Base-by-base conservation (phyloP, 306 rosid species). In the Abrus precatorius region DNA sequence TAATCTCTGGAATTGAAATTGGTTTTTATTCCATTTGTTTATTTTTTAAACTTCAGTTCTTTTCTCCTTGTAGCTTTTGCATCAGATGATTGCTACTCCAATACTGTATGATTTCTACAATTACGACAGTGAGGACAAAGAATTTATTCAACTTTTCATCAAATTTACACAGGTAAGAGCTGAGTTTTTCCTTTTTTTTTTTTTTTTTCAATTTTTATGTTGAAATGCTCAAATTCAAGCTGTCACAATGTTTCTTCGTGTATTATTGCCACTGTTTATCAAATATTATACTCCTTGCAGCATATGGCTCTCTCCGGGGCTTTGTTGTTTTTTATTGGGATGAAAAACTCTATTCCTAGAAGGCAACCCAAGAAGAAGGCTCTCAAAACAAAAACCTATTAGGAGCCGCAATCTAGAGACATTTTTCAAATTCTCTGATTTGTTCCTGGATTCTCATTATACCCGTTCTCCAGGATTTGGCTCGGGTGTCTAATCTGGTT, bases 301-400 rank as follows among this genome's bases (percentile, higher is more conserved):
- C 84, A 90, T 65, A 68, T 86, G 90, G 91, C 91, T 45, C 89
- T 90, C 63, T 82, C 78, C 4, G 93, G 97, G 47, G 92, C 95
- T 33, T 72, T 93, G 76, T 73, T 91, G 85, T 86, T 88, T 78
- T 93, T 93, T 62, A 60, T 86, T 69, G 95, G 90, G 73, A 91
- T 89, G 97, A 93, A 89, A 86, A 86, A 74, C 81, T 82, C 88
- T 13, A 83, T 76, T 73, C 89, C 90, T 11, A 88, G 77, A 80
- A 88, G 82, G 83, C 91, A 80, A 43, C 72, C 75, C 62, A 92
- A 84, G 88, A 92, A 90, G 87, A 89, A 88, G 88, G 77, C 41
- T 12, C 65, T 76, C 48, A 92, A 91, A 88, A 83, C 90, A 10
- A 85, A 89, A 82, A 87, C 89, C 71, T 80, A 83, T 55, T 86